These are phyloP conservation scores for Septoria petroselini DNA, from an alignment of 2,329 filamentous ascomycete genomes.

Conservation along the genomic window DNA sequence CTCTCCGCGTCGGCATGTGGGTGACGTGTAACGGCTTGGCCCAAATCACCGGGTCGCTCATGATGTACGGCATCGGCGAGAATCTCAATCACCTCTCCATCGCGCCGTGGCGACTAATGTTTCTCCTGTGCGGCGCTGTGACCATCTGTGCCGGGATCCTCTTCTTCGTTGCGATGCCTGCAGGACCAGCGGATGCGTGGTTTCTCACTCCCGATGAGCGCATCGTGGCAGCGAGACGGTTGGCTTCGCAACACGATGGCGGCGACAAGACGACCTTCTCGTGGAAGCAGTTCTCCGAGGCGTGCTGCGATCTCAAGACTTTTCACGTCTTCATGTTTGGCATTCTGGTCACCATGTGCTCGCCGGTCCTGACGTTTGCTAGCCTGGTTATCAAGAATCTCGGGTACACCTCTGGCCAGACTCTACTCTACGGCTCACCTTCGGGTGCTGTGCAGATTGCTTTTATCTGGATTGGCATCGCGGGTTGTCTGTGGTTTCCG, in stretches of 20 bases:
- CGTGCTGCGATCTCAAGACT: constrained; percentile 45
- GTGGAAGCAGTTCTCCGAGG: constrained; percentile 45
- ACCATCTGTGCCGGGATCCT: constrained; percentile 45
- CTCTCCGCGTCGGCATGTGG: constrained; percentile 38
- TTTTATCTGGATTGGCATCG: constrained; percentile 48
- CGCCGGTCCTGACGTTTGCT: constrained; percentile 49
- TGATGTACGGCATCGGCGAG: constrained; percentile 54
- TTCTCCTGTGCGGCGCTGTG: constrained; percentile 51
- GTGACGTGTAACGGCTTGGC: constrained; percentile 49
- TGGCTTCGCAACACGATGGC: constrained; percentile 41
- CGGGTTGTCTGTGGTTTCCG: constrained; percentile 42
- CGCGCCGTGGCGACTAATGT: constrained; percentile 49
- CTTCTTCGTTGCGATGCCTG: constrained; percentile 51
- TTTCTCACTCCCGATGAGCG: constrained; percentile 48
- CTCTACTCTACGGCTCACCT: constrained; percentile 49
- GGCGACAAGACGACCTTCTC: constrained; percentile 49
- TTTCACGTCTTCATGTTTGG: constrained; percentile 49
- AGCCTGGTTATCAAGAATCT: constrained; percentile 51
- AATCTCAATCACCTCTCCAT: constrained; percentile 39
- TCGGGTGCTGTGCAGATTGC: constrained; percentile 50
- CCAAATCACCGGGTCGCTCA: constrained; percentile 46
- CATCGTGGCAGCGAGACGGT: constrained; percentile 41
- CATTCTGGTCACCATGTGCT: constrained; percentile 48
- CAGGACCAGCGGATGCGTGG: constrained; percentile 49
- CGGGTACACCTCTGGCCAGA: constrained; percentile 46